A percentile compares a stretch with the other conserved stretches of the same genome.
phyloP scores from a whole-genome alignment of 495 filamentous ascomycete species.

The Hyaloscypha variabilis region DNA sequence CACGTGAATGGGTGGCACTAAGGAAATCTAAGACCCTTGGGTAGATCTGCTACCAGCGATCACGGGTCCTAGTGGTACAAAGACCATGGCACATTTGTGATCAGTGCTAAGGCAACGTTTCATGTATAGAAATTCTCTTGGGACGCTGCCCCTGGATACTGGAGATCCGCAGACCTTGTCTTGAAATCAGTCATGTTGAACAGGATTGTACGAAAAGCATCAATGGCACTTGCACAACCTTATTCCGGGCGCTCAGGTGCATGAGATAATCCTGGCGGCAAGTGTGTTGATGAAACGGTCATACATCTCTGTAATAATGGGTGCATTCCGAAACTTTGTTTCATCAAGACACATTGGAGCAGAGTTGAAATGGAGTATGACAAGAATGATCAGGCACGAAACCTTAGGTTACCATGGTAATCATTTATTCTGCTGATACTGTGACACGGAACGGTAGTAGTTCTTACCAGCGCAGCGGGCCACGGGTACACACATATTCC shows the following conservation, averaged over 20 bases:
- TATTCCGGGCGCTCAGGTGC: background rate
- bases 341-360: background rate
- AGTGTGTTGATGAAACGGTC: background rate
- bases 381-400: background rate
- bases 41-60: background rate
- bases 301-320: background rate
- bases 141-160: background rate
- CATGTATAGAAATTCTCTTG: background rate
- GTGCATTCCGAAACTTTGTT: background rate
- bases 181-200: background rate
- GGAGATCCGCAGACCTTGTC: background rate
- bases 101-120: background rate
- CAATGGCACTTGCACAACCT: background rate
- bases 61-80: background rate
- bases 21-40: background rate
- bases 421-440: background rate
- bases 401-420: background rate
- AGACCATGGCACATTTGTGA: background rate
- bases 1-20: background rate
- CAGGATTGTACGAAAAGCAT: background rate
- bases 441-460: background rate
- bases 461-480: background rate
- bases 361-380: background rate
- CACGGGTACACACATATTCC: background rate
- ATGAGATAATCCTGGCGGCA: background rate